These are phyloP conservation scores for Debaryomyces sp. DNA, from an alignment of 1,139 yeast species.

Conservation along the genomic window DNA sequence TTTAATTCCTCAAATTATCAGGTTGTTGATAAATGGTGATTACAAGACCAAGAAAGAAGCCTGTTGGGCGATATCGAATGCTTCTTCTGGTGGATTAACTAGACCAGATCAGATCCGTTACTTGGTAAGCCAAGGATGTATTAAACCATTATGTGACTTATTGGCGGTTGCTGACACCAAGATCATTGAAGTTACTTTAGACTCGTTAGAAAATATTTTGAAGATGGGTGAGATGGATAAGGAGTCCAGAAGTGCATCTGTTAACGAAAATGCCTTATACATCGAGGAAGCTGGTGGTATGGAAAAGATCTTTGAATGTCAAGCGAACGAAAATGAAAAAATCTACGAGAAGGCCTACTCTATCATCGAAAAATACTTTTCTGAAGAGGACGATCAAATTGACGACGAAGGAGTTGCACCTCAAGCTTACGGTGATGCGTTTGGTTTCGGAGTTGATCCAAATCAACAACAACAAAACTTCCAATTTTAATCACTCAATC, in stretches of 20 bases:
- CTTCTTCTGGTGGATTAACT: constrained; percentile 91
- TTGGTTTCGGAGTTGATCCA: constrained; percentile 76
- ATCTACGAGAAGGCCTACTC: constrained; percentile 89
- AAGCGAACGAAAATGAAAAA: constrained; percentile 86
- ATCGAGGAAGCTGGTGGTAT: constrained; percentile 99
- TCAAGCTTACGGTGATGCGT: constrained; percentile 78
- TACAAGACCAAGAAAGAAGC: constrained; percentile 98
- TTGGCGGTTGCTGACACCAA: constrained; percentile 85
- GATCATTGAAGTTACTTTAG: constrained; percentile 92
- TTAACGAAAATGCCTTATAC: constrained; percentile 85
- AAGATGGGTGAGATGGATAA: constrained; percentile 93
- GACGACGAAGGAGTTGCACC: constrained; percentile 85
- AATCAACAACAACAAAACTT: constrained; percentile 51
- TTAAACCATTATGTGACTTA: constrained; percentile 94
- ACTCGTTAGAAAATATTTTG: constrained; percentile 90
- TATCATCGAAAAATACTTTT: constrained; percentile 88
- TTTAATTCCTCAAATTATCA: constrained; percentile 88
- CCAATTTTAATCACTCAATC: constrained; percentile 36
- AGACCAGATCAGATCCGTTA: constrained; percentile 94
- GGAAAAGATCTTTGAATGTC: constrained; percentile 94
- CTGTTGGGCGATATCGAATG: constrained; percentile 98
- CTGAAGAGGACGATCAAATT: constrained; percentile 76
- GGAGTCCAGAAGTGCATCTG: constrained; percentile 67
- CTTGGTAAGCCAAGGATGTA: constrained; percentile 92
- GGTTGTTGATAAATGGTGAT: constrained; percentile 80